Conservation (phyloP, 768 basidiomycete genomes). For the Suillus variegatus region DNA sequence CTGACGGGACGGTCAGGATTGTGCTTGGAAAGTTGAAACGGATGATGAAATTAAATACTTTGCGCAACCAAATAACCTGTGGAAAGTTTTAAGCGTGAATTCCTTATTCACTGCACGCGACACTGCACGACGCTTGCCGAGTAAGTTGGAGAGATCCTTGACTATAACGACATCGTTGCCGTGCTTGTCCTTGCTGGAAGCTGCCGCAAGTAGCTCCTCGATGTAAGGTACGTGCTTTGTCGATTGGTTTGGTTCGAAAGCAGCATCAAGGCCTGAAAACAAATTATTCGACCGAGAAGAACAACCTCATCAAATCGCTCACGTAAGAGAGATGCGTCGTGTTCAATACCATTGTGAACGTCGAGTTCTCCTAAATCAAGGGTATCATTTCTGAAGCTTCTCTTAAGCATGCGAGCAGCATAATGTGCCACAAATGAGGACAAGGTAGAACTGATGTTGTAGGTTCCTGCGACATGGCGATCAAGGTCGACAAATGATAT, state of each 20-base stretch:
- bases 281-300: not conserved
- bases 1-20: not conserved
- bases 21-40: not conserved
- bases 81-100: not conserved
- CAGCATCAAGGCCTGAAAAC: not conserved
- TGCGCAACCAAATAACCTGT: not conserved
- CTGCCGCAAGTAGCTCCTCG: not conserved
- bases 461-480: not conserved
- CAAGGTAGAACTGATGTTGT: not conserved
- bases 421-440: not conserved
- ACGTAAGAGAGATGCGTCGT: slow-evolving; percentile 1
- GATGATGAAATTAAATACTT: not conserved
- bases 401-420: not conserved
- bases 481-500: not conserved
- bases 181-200: not conserved
- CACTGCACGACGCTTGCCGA: not conserved
- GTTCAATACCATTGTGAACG: not conserved
- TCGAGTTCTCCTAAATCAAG: not conserved
- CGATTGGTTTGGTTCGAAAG: not conserved
- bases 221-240: not conserved
- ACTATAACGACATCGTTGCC: not conserved
- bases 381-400: not conserved
- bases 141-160: not conserved
- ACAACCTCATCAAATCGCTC: not conserved
- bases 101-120: not conserved